Evolutionary conservation across 768 basidiomycete genomes (phyloP).

Genomic region (Kondoa malvinella): DNA sequence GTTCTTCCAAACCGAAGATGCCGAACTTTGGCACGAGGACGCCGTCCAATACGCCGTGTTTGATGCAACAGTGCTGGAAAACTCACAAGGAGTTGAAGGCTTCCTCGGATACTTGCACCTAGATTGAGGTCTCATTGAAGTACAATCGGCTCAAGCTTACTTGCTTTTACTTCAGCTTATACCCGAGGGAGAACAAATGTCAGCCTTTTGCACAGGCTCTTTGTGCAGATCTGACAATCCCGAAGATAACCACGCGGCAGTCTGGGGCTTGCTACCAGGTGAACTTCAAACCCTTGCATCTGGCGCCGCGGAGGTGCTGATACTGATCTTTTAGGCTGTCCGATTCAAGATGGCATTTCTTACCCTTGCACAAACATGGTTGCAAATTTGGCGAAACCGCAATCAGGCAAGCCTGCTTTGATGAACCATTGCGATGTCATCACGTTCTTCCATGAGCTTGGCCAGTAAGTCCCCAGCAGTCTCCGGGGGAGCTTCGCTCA

Average conservation of each 20-base stretch:
- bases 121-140: conserved; percentile 39
- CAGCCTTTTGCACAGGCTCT: no score
- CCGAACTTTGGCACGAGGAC: conserved; percentile 66
- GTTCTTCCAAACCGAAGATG: conserved; percentile 36
- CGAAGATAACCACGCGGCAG: no score
- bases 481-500: no score
- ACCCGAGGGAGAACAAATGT: no score
- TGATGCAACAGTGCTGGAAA: conserved; percentile 35
- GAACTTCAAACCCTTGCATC: no score
- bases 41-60: conserved; percentile 72
- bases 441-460: conserved; percentile 68
- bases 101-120: conserved; percentile 77
- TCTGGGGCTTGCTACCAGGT: no score
- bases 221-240: no score
- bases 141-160: not conserved
- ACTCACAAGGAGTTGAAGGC: conserved; percentile 47
- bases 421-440: conserved; percentile 71
- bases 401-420: conserved; percentile 60
- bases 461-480: no score
- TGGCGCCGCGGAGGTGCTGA: no score
- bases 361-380: conserved; percentile 66
- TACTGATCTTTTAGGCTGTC: no score
- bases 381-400: conserved; percentile 73
- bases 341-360: no score
- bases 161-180: no score